phyloP scores from a whole-genome alignment of 2,329 filamentous ascomycete genomes.

The Diaporthe humulicola region DNA sequence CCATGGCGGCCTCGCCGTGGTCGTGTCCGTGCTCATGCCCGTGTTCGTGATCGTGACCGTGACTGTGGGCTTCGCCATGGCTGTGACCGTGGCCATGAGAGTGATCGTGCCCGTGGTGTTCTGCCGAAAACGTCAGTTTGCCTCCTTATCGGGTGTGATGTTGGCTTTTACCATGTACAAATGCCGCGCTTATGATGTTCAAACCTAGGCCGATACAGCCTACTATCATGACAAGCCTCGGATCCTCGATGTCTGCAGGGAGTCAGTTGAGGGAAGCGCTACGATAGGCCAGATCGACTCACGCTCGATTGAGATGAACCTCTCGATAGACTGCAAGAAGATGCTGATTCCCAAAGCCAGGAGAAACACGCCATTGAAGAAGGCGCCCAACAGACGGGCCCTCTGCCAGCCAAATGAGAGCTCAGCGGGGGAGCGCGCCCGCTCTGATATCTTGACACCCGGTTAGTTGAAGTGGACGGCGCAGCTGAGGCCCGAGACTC shows the following conservation, averaged over 20 bases:
- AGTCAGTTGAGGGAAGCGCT: slow-evolving; percentile 28
- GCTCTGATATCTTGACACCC: slow-evolving; percentile 66
- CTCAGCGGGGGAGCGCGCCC: slow-evolving; percentile 66
- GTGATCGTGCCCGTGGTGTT: slow-evolving; percentile 56
- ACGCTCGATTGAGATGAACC: slow-evolving; percentile 72
- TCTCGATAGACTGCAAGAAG: slow-evolving; percentile 78
- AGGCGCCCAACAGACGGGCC: slow-evolving; percentile 79
- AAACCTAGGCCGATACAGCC: slow-evolving; percentile 75
- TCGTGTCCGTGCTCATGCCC: slow-evolving; percentile 40
- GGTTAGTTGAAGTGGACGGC: background rate
- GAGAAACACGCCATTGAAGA: slow-evolving; percentile 85
- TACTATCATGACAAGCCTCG: slow-evolving; percentile 76
- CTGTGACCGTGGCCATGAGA: slow-evolving; percentile 48
- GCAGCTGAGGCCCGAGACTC: slow-evolving; percentile 43
- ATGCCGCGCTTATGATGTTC: slow-evolving; percentile 75
- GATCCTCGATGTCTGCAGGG: slow-evolving; percentile 70
- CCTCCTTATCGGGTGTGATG: no score
- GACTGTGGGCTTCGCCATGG: slow-evolving; percentile 44
- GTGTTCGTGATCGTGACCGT: slow-evolving; percentile 46
- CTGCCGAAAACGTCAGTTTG: slow-evolving; percentile 40
- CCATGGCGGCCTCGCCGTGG: slow-evolving; percentile 42
- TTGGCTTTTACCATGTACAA: slow-evolving; percentile 71
- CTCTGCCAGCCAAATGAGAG: slow-evolving; percentile 84
- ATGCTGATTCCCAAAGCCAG: slow-evolving; percentile 80
- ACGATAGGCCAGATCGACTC: slow-evolving; percentile 42